phyloP scores from a whole-genome alignment of 495 filamentous ascomycete genomes.

The Oleoguttula mirabilis region DNA sequence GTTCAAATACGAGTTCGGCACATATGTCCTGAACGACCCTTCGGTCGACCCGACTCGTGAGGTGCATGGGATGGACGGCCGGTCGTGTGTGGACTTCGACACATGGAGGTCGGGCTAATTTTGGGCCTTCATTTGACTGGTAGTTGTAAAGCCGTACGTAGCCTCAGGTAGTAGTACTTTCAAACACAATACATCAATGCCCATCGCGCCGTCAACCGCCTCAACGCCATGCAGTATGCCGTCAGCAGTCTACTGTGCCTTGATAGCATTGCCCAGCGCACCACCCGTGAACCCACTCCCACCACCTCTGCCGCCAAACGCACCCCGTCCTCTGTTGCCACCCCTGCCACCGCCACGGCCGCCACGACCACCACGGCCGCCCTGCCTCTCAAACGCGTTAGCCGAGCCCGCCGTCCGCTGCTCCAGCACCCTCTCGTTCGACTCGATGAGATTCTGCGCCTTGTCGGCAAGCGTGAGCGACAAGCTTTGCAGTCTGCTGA shows the following conservation, averaged over 20 bases:
- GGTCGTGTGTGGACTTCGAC: too few species aligned
- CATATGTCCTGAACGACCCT: too few species aligned
- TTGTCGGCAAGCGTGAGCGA: slow-evolving; percentile 92
- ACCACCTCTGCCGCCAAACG: slow-evolving; percentile 13
- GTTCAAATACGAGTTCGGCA: too few species aligned
- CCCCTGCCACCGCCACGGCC: slow-evolving; percentile 43
- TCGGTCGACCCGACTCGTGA: too few species aligned
- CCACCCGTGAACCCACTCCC: slow-evolving; percentile 21
- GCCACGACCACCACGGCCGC: slow-evolving; percentile 60
- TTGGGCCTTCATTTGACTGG: too few species aligned
- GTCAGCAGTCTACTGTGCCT: slow-evolving; percentile 14
- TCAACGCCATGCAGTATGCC: neutral
- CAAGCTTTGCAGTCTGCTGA: slow-evolving; percentile 88
- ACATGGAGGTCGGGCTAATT: too few species aligned
- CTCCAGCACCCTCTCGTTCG: slow-evolving; percentile 93
- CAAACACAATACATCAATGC: too few species aligned
- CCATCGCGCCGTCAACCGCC: too few species aligned
- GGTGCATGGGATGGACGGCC: too few species aligned
- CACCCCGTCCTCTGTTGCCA: slow-evolving; percentile 8
- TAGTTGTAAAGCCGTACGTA: too few species aligned
- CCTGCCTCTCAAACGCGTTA: slow-evolving; percentile 85
- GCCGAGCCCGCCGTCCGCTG: slow-evolving; percentile 90
- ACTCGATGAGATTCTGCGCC: slow-evolving; percentile 86
- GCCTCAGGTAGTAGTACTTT: too few species aligned
- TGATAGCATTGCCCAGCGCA: slow-evolving; percentile 23